A percentile compares a stretch with the other conserved stretches of the same genome.
phyloP scores from a whole-genome alignment of 495 filamentous ascomycete genomes.

The Penicillium dipodomyicola region DNA sequence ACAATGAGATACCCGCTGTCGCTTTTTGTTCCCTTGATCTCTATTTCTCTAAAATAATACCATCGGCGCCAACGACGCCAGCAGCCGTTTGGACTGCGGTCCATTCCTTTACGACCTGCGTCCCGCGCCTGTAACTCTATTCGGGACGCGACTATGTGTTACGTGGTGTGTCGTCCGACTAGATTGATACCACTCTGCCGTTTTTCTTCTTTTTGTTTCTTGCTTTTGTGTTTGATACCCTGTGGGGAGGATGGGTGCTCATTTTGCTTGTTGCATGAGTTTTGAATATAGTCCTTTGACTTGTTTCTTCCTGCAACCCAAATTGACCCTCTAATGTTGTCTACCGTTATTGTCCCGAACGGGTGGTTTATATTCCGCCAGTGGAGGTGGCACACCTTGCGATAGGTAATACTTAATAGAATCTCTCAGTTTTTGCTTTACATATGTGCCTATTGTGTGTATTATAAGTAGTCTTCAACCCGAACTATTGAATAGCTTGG shows the following conservation, averaged over 20 bases:
- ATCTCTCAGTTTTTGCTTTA: constrained; percentile 24
- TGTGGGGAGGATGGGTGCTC: constrained; percentile 35
- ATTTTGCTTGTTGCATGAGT: constrained; percentile 10
- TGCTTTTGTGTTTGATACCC: constrained; percentile 41
- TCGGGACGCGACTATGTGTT: constrained; percentile 38
- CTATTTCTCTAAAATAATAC: constrained; percentile 16
- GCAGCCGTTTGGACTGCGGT: constrained; percentile 22
- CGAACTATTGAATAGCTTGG: neutral
- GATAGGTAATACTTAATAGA: constrained; percentile 42
- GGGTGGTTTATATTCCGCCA: constrained; percentile 19
- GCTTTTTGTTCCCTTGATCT: constrained; percentile 21
- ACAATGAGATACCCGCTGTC: constrained; percentile 42
- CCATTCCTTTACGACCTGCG: constrained; percentile 44
- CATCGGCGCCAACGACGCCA: constrained; percentile 17
- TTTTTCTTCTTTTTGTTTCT: constrained; percentile 27
- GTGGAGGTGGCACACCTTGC: constrained; percentile 26
- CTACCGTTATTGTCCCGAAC: constrained; percentile 24
- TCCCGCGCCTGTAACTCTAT: constrained; percentile 35
- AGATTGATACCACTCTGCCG: constrained; percentile 54
- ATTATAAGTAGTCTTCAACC: neutral
- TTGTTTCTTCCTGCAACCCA: constrained; percentile 19
- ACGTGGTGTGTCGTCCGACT: constrained; percentile 43
- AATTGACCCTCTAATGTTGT: constrained; percentile 25
- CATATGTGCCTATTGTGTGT: neutral
- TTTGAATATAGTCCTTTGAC: constrained; percentile 12